Base-by-base conservation (phyloP, 2,329 filamentous ascomycete species). In the Bipolaris gigantea region DNA sequence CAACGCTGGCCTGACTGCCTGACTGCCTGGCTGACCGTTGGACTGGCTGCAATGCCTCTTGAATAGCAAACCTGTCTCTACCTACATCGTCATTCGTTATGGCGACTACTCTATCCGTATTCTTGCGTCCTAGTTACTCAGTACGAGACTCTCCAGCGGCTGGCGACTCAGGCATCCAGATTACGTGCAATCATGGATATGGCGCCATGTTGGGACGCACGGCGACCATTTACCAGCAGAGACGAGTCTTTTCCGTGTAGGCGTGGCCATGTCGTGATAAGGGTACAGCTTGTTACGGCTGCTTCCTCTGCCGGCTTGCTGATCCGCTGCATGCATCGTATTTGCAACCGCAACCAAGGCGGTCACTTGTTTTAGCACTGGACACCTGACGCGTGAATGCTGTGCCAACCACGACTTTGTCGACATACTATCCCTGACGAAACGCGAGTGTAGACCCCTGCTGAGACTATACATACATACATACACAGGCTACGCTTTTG, bases 181-280 rank as follows among this genome's bases (percentile, higher is more conserved):
- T 62, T 56, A 56, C 61, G 42, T 36, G 30, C 36, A 65, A 62
- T 59, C 55, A 66, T 56, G 42, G 35, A 63, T 56, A 67, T 60
- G 63, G 59, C 50, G 40, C 48, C 23, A 16, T 36, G 35, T 41
- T 43, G 15, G 27, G 43, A 33, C 21, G 33, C 35, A 10, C 41
- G 10, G 54, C 55, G 54, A 53, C 27, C 8, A 34, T 23, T n/a
- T 19, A 5, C 27, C 10, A 42, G 43, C 41, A 43, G 32, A 56
- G 46, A 54, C 18, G 15, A 15, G n/a, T 13, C 27, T 11, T 30
- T 9, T 30, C 27, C 27, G 10, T 30, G 27, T 13, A 10, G 27
- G 27, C 27, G 27, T 36, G n/a, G 10, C 42, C 32, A 53, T 45
- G 50, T 42, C 30, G 16, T 16, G 23, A 32, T 18, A 25, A 18